Evolutionary conservation across 371 early-diverging fungal species (phyloP), one percentile per base, ranked within the genome.

Genomic region (Gilbertella persicaria): DNA sequence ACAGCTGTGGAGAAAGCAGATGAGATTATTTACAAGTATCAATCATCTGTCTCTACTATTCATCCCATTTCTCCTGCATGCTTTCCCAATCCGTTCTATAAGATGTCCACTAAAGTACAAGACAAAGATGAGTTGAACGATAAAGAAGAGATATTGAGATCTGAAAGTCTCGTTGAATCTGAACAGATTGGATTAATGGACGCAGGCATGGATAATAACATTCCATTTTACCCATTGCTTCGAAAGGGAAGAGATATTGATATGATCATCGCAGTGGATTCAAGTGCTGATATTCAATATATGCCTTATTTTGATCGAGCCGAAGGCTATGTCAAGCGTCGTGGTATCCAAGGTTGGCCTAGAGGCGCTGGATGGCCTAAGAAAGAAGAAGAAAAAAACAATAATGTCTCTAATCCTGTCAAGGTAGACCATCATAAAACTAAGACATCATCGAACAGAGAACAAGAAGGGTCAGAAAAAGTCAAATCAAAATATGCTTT

Each of bases 201-300:
- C 64, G 89, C 89, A 10, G 91, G 89, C 2, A 75, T 86, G 73
- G 85, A 88, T 29, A 91, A 90, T 64, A 90, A 91, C 48, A 69
- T 88, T 17, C 89, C 92, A 0, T 75, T 91, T 37, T 87, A 88
- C 24, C 86, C 89, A 5, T 51, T 91, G 13, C 58, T 86, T 21
- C 70, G 87, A 5, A 66, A 78, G 1, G 87, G 82, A 2, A 80
- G 92, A 4, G 58, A 79, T 25, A 79, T 88, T 0, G 91, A 91
- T 63, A 68, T 89, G 12, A 75, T 89, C 7, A 37, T 91, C 5
- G 82, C 84, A 0, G 68, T 91, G 19, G 91, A 91, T 55, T 58
- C 80, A n/a, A 82, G 82, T 54, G 87, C 86, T 9, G 85, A 86
- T 49, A 87, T 88, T 30, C 86, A 87, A 39, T 68, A 71, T 13